Conservation (phyloP, 1,139 yeast species). For the Blastobotrys buckinghamii region DNA sequence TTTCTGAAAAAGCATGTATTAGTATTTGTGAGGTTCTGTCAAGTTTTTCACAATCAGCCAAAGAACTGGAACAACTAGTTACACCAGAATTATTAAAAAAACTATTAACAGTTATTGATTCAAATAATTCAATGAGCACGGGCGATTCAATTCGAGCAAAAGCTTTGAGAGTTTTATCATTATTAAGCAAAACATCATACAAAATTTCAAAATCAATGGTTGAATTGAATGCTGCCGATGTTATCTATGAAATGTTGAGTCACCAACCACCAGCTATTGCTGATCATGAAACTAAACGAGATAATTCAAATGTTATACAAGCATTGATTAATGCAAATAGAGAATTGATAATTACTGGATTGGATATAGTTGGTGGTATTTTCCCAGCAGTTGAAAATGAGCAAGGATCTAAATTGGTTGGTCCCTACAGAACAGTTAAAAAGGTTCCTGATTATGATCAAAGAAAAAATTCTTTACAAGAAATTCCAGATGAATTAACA, state of each 20-base stretch:
- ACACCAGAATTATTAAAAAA: constrained; percentile 24
- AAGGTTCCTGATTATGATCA: constrained; percentile 10
- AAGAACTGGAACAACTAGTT: constrained; percentile 43
- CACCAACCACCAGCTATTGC: constrained; percentile 26
- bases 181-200: constrained; percentile 40
- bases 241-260: constrained; percentile 32
- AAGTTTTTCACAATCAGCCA: constrained; percentile 45
- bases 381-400: constrained; percentile 33
- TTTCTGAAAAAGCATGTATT: constrained; percentile 65
- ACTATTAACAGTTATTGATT: constrained; percentile 23
- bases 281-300: constrained; percentile 17
- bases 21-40: constrained; percentile 59
- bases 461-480: constrained; percentile 14
- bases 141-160: constrained; percentile 23
- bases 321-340: constrained; percentile 72
- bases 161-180: constrained; percentile 34
- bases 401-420: constrained; percentile 21
- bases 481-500: constrained; percentile 20
- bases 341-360: constrained; percentile 50
- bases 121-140: constrained; percentile 18
- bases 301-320: constrained; percentile 46
- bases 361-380: constrained; percentile 52
- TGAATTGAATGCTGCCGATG: constrained; percentile 26
- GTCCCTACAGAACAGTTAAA: constrained; percentile 27
- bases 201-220: constrained; percentile 26